Conservation (phyloP, 1,139 yeast genomes). For the Torulaspora globosa region DNA sequence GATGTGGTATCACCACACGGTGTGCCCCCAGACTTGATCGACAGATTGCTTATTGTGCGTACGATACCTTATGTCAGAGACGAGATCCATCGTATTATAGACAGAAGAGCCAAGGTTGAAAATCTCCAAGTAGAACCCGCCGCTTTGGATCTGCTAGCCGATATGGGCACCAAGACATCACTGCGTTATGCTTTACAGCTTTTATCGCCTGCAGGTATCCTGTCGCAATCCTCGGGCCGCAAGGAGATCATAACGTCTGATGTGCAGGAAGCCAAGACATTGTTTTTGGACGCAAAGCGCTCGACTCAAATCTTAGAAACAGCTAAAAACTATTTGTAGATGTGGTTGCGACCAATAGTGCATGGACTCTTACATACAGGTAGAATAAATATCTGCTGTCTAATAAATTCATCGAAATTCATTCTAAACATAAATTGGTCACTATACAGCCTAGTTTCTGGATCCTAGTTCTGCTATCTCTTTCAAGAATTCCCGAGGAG, state of each 20-base stretch:
- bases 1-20: conserved; percentile 93
- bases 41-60: conserved; percentile 83
- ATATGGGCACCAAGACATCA: conserved; percentile 68
- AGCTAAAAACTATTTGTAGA: conserved; percentile 30
- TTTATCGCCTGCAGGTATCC: conserved; percentile 83
- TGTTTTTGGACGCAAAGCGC: conserved; percentile 86
- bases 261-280: conserved; percentile 77
- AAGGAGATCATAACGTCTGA: conserved; percentile 65
- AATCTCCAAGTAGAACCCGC: conserved; percentile 57
- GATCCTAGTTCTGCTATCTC: conserved; percentile 61
- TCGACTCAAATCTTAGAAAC: conserved; percentile 71
- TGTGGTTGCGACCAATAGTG: neutral
- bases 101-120: conserved; percentile 77
- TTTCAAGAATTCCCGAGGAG: conserved; percentile 69
- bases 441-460: conserved; percentile 4
- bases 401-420: neutral
- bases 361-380: neutral
- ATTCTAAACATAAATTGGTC: neutral
- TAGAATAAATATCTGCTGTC: neutral
- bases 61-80: conserved; percentile 82
- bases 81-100: conserved; percentile 77
- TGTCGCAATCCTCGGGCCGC: conserved; percentile 71
- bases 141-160: conserved; percentile 70
- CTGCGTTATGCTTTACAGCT: conserved; percentile 89
- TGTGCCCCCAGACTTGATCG: conserved; percentile 90